These are phyloP conservation scores for Helotiales sp. DNA, from an alignment of 2,329 filamentous ascomycete genomes.

Conservation along the genomic window DNA sequence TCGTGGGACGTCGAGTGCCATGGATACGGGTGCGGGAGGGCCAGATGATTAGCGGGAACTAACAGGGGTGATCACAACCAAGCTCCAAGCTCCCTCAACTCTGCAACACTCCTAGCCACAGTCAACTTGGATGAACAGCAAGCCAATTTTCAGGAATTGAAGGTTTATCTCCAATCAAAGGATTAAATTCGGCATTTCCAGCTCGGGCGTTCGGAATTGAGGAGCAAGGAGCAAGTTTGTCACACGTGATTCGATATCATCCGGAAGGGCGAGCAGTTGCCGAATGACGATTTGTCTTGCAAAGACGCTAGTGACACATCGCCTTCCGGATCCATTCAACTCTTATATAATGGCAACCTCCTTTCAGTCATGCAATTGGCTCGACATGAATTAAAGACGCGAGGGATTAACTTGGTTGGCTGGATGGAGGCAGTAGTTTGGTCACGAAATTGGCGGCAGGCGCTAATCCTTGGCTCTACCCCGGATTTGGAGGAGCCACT, in stretches of 20 bases:
- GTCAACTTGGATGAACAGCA: too few relatives aligned
- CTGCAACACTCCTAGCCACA: too few relatives aligned
- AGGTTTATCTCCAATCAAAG: too few relatives aligned
- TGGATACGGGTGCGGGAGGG: not conserved
- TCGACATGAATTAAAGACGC: not conserved
- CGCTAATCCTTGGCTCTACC: constrained; percentile 6
- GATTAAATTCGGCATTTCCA: constrained; percentile 1
- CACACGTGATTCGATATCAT: not conserved
- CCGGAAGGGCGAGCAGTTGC: not conserved
- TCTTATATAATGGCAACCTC: constrained; percentile 14
- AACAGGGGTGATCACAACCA: not conserved
- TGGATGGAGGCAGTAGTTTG: not conserved
- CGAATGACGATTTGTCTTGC: not conserved
- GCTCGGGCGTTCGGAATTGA: not conserved
- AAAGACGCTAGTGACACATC: constrained; percentile 7
- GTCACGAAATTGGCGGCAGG: not conserved
- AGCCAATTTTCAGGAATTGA: not conserved
- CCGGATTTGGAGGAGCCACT: constrained; percentile 19
- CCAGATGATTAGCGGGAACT: not conserved
- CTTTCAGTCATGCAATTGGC: not conserved
- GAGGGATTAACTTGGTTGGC: not conserved
- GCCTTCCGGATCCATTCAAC: not conserved
- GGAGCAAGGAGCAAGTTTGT: not conserved
- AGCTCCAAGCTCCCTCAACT: not conserved
- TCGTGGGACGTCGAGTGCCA: not conserved